Evolutionary conservation across 2,329 filamentous ascomycete species (phyloP), one percentile per base, ranked within the genome.

Genomic region (Periconia macrospinosa): DNA sequence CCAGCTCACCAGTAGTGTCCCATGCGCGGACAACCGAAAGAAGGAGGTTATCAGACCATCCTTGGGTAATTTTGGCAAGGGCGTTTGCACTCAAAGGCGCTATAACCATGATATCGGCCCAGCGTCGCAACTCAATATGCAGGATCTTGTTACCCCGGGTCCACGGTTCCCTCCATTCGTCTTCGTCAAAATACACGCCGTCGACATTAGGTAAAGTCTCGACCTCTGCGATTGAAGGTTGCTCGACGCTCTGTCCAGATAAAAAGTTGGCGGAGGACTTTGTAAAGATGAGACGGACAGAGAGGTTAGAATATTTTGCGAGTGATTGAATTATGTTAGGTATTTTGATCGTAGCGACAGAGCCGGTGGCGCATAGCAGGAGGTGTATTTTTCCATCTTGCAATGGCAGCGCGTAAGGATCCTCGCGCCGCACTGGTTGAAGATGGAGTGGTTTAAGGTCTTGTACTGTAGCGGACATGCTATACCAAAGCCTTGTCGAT

Each of bases 321-420:
- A 92, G 81, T 1, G 85, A 80, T 17, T 75, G 66, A 41, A 80
- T 66, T 45, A 81, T 81, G 52, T 73, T 69, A 1, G 79, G 78
- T 53, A 81, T 73, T 70, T 97, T 97, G 67, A 96, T 96, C 7
- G 90, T 91, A 14, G 92, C 92, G n/a, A 96, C 91, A 1, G 89
- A 88, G 46, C 88, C 88, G 30, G 82, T 86, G 40, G 85, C 84
- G 37, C 84, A 85, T 41, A 91, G 79, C 15, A 91, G 79, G 48
- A 89, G 77, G 67, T 89, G 86, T 13, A 74, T 75, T 65, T 65
- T 72, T 17, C 57, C 61, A 61, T 72, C 68, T 27, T 59, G 57
- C 30, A 68, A 63, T 7, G 69, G 60, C 30, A 72, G 61, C 7
- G 52, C 57, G 52, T 66, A 61, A 1, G 67, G 58, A 41, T 41